Base-by-base conservation (phyloP, 192 early-diverging fungal genomes). In the Gryganskiella cystojenkinii region DNA sequence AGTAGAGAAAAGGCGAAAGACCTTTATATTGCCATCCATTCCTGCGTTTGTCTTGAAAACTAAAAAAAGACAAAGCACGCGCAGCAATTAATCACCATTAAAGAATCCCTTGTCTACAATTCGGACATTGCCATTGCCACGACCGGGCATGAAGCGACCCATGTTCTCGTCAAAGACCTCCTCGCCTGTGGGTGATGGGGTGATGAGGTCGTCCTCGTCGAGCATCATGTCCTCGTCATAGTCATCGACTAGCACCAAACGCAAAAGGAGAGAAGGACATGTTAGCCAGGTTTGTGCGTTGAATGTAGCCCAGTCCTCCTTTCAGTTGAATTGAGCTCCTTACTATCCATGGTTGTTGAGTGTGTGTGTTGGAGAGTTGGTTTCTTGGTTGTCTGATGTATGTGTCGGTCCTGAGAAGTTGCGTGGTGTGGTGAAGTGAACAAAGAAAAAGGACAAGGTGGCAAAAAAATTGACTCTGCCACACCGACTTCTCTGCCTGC, bases 201-300 rank as follows among this genome's bases (percentile, higher is more conserved):
- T 60, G 22, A 63, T 43, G 43, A 71, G 61, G 15, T 71, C 70
- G 40, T 71, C 70, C 24, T 71, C 70, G 55, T 71, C 70, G 6
- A 71, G 61, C 61, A 71, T 56, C 70, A 71, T 71, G 45, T 71
- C 70, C 35, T 71, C 70, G 17, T 71, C 70, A 30, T 33, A 71
- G 33, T 71, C 70, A 27, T 71, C 70, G 33, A 63, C 70, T 71
- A 64, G n/a, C n/a, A 28, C 15, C 45, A 27, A 24, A 17, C 3
- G 37, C 19, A 59, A 2, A 25, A 27, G 10, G 4, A 35, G 34
- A n/a, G 34, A 8, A 40, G 10, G 6, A 40, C 10, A 28, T 28
- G 30, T 31, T 31, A 30, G 25, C 51, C 51, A 9, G 27, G 19
- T 11, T 4, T 31, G 5, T 15, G 15, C 15, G 52, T n/a, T 31